These are phyloP conservation scores for Heterobasidion irregulare DNA, from an alignment of 1,284 basidiomycete species.

Conservation along the genomic window DNA sequence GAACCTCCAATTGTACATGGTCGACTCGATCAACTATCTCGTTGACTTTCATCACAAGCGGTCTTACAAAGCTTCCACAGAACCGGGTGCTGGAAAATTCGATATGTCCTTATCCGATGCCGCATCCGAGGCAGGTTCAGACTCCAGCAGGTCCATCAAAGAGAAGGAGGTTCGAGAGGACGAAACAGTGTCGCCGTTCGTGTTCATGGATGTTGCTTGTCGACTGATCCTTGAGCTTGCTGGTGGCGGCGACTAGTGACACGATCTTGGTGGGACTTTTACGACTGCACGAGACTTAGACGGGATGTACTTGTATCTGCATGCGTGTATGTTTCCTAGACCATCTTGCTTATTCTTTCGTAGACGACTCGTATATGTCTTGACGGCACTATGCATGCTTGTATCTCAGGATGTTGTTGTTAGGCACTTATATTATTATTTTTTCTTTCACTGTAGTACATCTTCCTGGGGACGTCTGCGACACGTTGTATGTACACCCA, in stretches of 20 bases:
- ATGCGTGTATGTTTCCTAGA: background rate
- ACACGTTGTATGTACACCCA: too few species aligned
- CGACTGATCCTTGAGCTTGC: conserved; percentile 74
- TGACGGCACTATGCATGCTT: background rate
- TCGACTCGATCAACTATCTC: conserved; percentile 93
- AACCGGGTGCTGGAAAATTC: conserved; percentile 57
- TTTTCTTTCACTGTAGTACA: background rate
- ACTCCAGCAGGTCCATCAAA: conserved; percentile 39
- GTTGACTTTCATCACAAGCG: conserved; percentile 98
- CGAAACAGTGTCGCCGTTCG: conserved; percentile 85
- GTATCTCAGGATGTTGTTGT: background rate
- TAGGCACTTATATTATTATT: background rate
- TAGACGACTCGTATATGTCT: background rate
- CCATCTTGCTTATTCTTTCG: background rate
- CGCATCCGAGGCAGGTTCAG: conserved; percentile 39
- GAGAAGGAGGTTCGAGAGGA: conserved; percentile 50
- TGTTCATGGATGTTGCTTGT: conserved; percentile 96
- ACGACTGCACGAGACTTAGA: background rate
- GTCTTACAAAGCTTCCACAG: conserved; percentile 67
- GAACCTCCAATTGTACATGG: conserved; percentile 96
- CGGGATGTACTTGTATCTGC: background rate
- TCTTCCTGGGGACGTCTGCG: too few species aligned
- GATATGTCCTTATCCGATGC: conserved; percentile 52
- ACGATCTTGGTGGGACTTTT: background rate
- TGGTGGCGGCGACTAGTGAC: conserved; percentile 34